Base-by-base conservation (phyloP, 345 rosid genomes). In the Citrus mangshanensis region DNA sequence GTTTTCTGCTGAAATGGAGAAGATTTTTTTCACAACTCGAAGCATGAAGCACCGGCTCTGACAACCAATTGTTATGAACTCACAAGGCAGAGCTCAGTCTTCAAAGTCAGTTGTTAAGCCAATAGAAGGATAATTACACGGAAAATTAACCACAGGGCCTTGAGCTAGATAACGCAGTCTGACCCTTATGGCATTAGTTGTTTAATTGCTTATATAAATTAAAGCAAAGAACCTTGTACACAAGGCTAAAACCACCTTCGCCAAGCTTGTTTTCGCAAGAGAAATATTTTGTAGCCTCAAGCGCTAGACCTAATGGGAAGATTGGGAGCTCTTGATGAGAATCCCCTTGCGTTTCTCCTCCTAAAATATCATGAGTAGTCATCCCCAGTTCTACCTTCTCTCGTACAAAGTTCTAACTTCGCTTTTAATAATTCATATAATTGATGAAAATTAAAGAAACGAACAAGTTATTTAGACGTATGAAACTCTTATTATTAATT, bases 251-350 rank as follows among this genome's bases (percentile, higher is more conserved):
- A 16, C 56, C 56, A 51, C 56, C 56, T 51, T 51, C 22, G 5
- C 56, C 56, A 51, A 16, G 56, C 21, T 51, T 51, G 0, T 51
- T 51, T 51, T 51, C 56, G 16, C 16, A 0, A 51, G 56, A 51
- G 56, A 51, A 51, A 51, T 51, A 7, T 4, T 51, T 4, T 13
- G 88, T 85, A 8, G 88, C 87, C 22, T 76, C 61, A 0, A 40
- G 14, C 46, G 78, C 24, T 4, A 68, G 24, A 35, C 65, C 75
- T n/a, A 84, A 68, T 0, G 54, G 82, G 40, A 87, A 56, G 1
- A 37, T n/a, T 63, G 83, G 72, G 2, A 78, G 27, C 7, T 85
- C 83, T 42, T 42, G 14, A 5, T 40, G 72, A n/a, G 84, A 73
- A 12, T 73, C 68, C 62, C 12, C 24, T 14, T 2, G 70, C 42